These are phyloP conservation scores for Saccharomyces eubayanus DNA, from an alignment of 805 yeast genomes.

Conservation along the genomic window DNA sequence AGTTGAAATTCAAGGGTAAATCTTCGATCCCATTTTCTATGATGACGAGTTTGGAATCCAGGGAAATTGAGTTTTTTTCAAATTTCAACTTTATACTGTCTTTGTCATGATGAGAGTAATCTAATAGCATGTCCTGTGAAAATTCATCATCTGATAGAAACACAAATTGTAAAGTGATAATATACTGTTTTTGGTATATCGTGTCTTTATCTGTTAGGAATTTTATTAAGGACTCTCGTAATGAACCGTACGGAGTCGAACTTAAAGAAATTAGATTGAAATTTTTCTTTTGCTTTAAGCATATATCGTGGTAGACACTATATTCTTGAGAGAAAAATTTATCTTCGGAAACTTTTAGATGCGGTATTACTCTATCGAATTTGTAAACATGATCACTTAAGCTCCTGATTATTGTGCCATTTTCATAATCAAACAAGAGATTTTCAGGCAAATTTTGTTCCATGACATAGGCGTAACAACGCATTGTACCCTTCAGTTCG, in stretches of 20 bases:
- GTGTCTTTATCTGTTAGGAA: conserved; percentile 9
- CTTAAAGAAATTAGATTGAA: conserved; percentile 22
- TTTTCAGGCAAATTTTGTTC: background rate
- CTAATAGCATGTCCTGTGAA: conserved; percentile 18
- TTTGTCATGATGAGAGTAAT: conserved; percentile 5
- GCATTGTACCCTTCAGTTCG: conserved; percentile 30
- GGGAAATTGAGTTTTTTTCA: conserved; percentile 18
- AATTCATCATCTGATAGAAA: conserved; percentile 21
- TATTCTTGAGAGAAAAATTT: conserved; percentile 23
- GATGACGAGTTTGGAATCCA: conserved; percentile 12
- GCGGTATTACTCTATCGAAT: conserved; percentile 22
- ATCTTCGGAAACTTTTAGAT: conserved; percentile 11
- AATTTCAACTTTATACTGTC: conserved; percentile 17
- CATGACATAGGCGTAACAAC: conserved; percentile 25
- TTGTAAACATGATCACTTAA: background rate
- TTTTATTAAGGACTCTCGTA: conserved; percentile 11
- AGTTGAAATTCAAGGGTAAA: conserved; percentile 3
- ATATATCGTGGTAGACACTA: conserved; percentile 23
- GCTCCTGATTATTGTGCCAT: conserved; percentile 4
- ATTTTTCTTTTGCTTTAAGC: conserved; percentile 15
- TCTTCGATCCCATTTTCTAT: conserved; percentile 8
- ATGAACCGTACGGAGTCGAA: conserved; percentile 9
- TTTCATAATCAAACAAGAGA: conserved; percentile 13
- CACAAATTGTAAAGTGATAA: conserved; percentile 20
- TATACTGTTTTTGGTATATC: conserved; percentile 8